phyloP scores from a whole-genome alignment of 805 yeast species.

The Pichia insulana region DNA sequence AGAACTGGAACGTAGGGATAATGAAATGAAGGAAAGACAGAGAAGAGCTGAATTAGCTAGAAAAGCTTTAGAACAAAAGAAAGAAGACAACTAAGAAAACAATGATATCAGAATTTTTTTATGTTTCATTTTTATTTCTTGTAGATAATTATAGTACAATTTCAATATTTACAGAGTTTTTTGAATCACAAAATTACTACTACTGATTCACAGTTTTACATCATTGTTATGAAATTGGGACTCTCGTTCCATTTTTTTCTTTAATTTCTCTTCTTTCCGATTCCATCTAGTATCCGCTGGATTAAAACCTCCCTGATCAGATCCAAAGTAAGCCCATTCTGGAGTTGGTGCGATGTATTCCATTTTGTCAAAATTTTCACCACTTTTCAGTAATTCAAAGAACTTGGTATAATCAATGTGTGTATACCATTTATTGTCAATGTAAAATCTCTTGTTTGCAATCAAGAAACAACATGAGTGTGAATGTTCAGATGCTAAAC shows the following conservation, averaged over 20 bases:
- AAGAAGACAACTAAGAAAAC: not conserved
- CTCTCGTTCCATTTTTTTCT: conserved; percentile 31
- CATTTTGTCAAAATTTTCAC: conserved; percentile 61
- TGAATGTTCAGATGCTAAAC: conserved; percentile 89
- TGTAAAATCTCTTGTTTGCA: conserved; percentile 65
- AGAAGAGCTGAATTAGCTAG: conserved; percentile 58
- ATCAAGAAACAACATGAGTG: conserved; percentile 88
- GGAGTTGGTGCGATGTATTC: conserved; percentile 82
- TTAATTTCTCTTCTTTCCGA: conserved; percentile 53
- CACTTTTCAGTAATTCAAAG: conserved; percentile 57
- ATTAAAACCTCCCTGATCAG: conserved; percentile 77
- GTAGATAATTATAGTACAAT: not conserved
- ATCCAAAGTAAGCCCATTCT: conserved; percentile 85
- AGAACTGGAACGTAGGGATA: conserved; percentile 82
- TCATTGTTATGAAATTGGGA: too few species aligned
- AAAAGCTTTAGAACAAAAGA: conserved; percentile 16
- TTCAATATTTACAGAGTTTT: not conserved
- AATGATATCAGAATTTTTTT: too few species aligned
- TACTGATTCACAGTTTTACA: not conserved
- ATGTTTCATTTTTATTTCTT: not conserved
- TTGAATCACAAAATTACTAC: too few species aligned
- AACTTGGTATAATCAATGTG: conserved; percentile 77
- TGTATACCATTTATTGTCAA: conserved; percentile 73
- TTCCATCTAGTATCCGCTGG: conserved; percentile 71
- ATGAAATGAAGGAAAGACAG: conserved; percentile 57